phyloP scores from a whole-genome alignment of 345 rosid species.

The Geranium brycei region DNA sequence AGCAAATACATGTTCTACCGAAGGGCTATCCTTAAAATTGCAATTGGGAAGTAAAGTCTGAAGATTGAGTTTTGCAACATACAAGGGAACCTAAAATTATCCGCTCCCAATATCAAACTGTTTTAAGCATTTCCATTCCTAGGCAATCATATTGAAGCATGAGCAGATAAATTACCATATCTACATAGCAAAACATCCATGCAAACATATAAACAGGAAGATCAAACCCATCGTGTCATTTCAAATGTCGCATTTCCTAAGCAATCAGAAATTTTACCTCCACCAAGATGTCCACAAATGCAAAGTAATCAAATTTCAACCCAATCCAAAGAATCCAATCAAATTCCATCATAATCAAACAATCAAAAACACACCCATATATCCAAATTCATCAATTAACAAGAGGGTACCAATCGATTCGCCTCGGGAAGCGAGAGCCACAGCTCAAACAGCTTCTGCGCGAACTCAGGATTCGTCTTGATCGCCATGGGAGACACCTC shows the following conservation, averaged over 20 bases:
- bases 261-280: neutral
- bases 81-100: too few relatives aligned
- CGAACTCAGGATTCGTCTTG: slow-evolving; percentile 36
- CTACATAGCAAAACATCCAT: neutral
- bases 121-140: neutral
- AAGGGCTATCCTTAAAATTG: neutral
- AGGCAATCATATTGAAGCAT: neutral
- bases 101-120: neutral
- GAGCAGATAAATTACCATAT: neutral
- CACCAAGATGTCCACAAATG: neutral
- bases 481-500: slow-evolving; percentile 48
- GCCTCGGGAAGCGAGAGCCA: slow-evolving; percentile 86
- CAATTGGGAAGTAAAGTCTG: neutral
- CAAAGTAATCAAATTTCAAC: neutral
- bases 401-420: slow-evolving; percentile 36
- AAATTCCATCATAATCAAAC: neutral
- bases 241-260: neutral
- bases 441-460: slow-evolving; percentile 53
- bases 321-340: too few relatives aligned
- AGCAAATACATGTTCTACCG: neutral
- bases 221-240: neutral
- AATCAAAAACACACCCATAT: neutral
- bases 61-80: neutral
- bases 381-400: neutral
- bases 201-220: neutral